phyloP scores from a whole-genome alignment of 345 rosid genomes.

The Toxicodendron radicans region DNA sequence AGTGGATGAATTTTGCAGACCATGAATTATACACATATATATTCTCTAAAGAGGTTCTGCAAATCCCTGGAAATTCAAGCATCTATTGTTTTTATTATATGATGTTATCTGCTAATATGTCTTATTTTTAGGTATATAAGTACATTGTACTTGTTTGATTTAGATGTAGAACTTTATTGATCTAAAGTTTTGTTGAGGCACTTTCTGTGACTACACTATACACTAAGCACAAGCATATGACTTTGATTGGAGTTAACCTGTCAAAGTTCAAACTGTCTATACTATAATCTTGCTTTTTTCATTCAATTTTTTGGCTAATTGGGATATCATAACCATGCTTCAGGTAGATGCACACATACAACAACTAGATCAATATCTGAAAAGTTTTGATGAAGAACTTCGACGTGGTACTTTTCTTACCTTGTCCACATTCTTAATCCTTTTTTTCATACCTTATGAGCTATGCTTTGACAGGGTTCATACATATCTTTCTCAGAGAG shows the following conservation, averaged over 20 bases:
- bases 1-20: background rate
- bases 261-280: background rate
- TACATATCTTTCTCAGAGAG: background rate
- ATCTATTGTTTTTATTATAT: background rate
- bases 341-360: conserved; percentile 98
- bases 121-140: background rate
- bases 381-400: conserved; percentile 70
- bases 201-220: background rate
- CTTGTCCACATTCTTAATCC: conserved; percentile 1
- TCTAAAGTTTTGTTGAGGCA: background rate
- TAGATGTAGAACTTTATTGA: background rate
- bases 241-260: background rate
- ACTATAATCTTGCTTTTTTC: background rate
- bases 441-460: background rate
- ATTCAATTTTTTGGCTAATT: conserved; percentile 2
- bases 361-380: conserved; percentile 89
- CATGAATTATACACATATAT: background rate
- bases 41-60: background rate
- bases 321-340: conserved; percentile 1
- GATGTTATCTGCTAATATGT: background rate
- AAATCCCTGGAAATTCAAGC: background rate
- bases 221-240: background rate
- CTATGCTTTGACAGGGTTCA: background rate
- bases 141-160: background rate
- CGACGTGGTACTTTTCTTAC: conserved; percentile 60